phyloP scores from a whole-genome alignment of 78 protist species.

The Protostelium mycophagum region DNA sequence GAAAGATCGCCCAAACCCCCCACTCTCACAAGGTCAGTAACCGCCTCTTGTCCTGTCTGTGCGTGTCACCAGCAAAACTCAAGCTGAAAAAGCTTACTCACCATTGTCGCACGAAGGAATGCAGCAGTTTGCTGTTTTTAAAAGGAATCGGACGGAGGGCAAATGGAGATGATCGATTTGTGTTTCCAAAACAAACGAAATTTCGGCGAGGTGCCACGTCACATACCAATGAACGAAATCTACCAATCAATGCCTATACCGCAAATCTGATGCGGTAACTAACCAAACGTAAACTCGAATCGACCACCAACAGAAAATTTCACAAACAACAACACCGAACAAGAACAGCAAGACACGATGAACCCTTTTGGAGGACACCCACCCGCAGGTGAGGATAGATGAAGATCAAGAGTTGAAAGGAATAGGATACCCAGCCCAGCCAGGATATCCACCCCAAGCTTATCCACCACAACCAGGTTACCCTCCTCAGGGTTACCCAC shows the following conservation, averaged over 20 bases:
- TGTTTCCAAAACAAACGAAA: not conserved
- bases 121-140: not conserved
- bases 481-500: slow-evolving; percentile 25
- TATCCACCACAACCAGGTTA: slow-evolving; percentile 36
- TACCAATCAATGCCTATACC: too few species aligned
- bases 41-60: not conserved
- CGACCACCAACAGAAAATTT: not conserved
- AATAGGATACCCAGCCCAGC: not conserved
- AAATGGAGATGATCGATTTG: not conserved
- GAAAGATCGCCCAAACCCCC: slow-evolving; percentile 11
- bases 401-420: not conserved
- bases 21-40: slow-evolving; percentile 10
- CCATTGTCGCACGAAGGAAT: not conserved
- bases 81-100: not conserved
- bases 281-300: too few species aligned
- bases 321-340: not conserved
- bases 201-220: not conserved
- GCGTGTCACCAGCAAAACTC: not conserved
- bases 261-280: too few species aligned
- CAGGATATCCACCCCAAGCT: slow-evolving; percentile 39
- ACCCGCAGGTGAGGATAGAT: slow-evolving; percentile 3
- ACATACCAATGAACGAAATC: not conserved
- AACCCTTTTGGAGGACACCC: not conserved
- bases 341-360: not conserved
- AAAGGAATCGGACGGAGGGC: not conserved